Conservation (phyloP, 768 basidiomycete genomes). For the Boletus tylopilopsis region DNA sequence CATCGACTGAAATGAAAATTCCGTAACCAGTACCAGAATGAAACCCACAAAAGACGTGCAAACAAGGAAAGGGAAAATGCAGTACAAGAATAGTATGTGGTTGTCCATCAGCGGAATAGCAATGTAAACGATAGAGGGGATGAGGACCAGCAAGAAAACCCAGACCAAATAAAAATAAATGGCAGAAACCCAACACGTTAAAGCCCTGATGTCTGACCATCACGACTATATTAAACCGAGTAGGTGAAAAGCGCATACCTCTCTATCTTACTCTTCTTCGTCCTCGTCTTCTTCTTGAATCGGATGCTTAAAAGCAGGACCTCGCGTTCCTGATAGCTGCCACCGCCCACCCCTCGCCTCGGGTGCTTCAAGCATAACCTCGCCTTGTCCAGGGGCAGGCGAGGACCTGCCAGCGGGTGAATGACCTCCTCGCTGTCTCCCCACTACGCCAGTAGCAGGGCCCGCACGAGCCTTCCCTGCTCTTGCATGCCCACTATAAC, state of each 20-base stretch:
- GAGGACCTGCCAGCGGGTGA: conserved; percentile 60
- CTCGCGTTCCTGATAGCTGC: conserved; percentile 66
- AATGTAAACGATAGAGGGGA: conserved; percentile 8
- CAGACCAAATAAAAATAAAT: conserved; percentile 1
- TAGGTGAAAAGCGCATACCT: conserved; percentile 4
- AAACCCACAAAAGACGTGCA: conserved; percentile 3
- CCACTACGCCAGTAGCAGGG: conserved; percentile 24
- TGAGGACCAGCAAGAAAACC: conserved; percentile 1
- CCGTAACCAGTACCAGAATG: conserved; percentile 22
- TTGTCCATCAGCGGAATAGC: conserved; percentile 15
- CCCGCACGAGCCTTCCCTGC: conserved; percentile 28
- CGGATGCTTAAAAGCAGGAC: conserved; percentile 63
- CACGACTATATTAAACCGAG: conserved; percentile 3
- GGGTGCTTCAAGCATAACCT: conserved; percentile 43
- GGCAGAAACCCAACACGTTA: background rate
- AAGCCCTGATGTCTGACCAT: background rate
- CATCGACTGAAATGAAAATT: conserved; percentile 8
- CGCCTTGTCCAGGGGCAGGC: conserved; percentile 48
- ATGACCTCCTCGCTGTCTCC: conserved; percentile 47
- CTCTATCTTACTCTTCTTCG: conserved; percentile 54
- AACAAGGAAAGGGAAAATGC: background rate
- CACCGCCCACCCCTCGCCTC: conserved; percentile 57
- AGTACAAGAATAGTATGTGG: conserved; percentile 5
- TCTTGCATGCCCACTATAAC: conserved; percentile 39
- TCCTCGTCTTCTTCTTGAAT: conserved; percentile 88